Conservation (phyloP, 2,329 filamentous ascomycete species). For the Aureobasidium lini region DNA sequence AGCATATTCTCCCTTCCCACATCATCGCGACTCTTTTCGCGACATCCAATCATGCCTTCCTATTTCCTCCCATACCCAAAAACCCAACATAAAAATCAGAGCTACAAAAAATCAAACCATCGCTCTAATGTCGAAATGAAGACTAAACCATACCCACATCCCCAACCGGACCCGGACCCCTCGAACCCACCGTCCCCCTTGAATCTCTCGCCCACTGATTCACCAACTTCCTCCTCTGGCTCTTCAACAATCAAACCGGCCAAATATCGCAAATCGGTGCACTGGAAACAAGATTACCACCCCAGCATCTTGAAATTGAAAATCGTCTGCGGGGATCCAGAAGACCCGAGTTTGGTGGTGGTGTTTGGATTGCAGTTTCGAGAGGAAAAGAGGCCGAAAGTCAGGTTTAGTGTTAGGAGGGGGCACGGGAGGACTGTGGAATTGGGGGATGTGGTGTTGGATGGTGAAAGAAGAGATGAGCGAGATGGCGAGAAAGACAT, state of each 20-base stretch:
- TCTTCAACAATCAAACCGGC: not conserved
- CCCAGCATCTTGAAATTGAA: conserved; percentile 12
- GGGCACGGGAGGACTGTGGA: not conserved
- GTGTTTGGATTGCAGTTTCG: conserved; percentile 12
- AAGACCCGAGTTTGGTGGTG: conserved; percentile 14
- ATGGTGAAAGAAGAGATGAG: not conserved
- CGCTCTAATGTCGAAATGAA: not conserved
- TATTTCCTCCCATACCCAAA: conserved; percentile 3
- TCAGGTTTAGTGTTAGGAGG: conserved; percentile 8
- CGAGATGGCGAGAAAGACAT: not conserved
- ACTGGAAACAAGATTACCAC: conserved; percentile 15
- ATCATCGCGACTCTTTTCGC: not conserved
- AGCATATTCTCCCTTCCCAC: not conserved
- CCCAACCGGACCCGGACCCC: not conserved
- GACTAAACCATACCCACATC: not conserved
- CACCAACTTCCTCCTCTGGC: not conserved
- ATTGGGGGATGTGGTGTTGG: not conserved
- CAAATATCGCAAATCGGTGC: not conserved
- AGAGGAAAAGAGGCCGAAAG: not conserved
- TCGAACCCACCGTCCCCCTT: not conserved
- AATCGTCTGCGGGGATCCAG: conserved; percentile 13
- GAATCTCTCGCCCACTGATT: not conserved
- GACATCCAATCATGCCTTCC: not conserved
- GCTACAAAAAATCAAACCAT: not conserved
- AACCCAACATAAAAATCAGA: not conserved